Percentiles rank a stretch among this genome's conserved stretches.
These are phyloP conservation scores for Corynascus novoguineensis DNA, from an alignment of 495 filamentous ascomycete genomes.

Conservation along the genomic window DNA sequence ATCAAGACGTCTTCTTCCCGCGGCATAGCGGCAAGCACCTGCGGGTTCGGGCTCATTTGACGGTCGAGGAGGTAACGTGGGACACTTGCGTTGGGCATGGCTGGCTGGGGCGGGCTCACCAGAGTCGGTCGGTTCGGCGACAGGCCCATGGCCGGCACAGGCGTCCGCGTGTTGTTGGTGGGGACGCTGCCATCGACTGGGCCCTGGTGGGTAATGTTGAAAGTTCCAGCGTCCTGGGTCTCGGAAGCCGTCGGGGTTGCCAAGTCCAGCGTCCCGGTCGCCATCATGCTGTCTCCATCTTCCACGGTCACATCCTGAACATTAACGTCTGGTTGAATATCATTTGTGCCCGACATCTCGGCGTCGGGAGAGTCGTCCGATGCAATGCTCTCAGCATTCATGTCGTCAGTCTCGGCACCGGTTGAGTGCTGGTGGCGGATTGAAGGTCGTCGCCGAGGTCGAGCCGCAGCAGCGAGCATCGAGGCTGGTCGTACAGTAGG, in stretches of 20 bases:
- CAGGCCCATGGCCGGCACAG: slow-evolving; percentile 61
- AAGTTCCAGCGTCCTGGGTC: slow-evolving; percentile 76
- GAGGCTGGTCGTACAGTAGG: slow-evolving; percentile 50
- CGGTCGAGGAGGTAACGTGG: slow-evolving; percentile 73
- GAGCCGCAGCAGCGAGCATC: slow-evolving; percentile 38
- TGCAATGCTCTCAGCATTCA: slow-evolving; percentile 71
- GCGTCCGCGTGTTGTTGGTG: slow-evolving; percentile 47
- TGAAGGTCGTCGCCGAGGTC: slow-evolving; percentile 60
- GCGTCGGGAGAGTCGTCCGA: slow-evolving; percentile 59
- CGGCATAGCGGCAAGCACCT: slow-evolving; percentile 80
- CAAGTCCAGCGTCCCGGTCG: slow-evolving; percentile 66
- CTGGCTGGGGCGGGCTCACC: slow-evolving; percentile 65
- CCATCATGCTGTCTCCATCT: slow-evolving; percentile 71
- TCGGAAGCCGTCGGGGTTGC: slow-evolving; percentile 75
- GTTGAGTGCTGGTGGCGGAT: slow-evolving; percentile 84
- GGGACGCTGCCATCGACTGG: slow-evolving; percentile 83
- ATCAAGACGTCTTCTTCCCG: slow-evolving; percentile 96
- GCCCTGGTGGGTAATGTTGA: slow-evolving; percentile 93
- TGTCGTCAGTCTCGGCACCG: slow-evolving; percentile 80
- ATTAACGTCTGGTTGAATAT: slow-evolving; percentile 71
- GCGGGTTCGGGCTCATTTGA: slow-evolving; percentile 56
- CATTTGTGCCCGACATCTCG: slow-evolving; percentile 67
- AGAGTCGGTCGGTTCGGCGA: slow-evolving; percentile 71
- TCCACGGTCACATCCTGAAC: slow-evolving; percentile 73
- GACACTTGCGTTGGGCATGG: slow-evolving; percentile 56